Conservation (phyloP, 352 stramenopile species). For the Phytophthora tubulina region DNA sequence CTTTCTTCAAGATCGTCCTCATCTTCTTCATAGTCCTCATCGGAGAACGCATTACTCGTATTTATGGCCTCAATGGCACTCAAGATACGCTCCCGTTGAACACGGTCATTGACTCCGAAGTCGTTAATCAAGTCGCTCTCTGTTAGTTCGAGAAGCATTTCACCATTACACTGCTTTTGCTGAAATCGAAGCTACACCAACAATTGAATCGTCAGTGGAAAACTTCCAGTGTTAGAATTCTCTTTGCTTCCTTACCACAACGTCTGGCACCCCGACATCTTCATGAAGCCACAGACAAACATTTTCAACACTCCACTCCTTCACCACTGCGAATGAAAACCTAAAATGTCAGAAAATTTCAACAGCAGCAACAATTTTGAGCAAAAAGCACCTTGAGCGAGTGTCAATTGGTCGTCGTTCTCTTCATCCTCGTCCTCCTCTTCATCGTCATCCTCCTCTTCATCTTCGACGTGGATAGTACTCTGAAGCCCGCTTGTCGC, state of each 20-base stretch:
- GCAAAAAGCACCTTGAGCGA: constrained; percentile 58
- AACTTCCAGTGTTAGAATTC: background rate
- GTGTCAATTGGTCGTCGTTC: constrained; percentile 64
- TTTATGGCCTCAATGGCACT: constrained; percentile 84
- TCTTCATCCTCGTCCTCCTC: constrained; percentile 61
- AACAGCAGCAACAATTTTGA: background rate
- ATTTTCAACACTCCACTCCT: constrained; percentile 85
- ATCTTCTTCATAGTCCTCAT: constrained; percentile 68
- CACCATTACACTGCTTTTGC: constrained; percentile 69
- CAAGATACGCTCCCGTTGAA: constrained; percentile 76
- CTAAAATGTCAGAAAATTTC: constrained; percentile 5
- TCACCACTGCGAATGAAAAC: constrained; percentile 51
- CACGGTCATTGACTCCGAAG: constrained; percentile 72
- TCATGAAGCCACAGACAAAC: constrained; percentile 85
- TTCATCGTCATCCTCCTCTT: constrained; percentile 58
- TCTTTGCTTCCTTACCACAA: constrained; percentile 56
- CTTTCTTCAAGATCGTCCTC: constrained; percentile 44
- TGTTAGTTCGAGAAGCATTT: constrained; percentile 75
- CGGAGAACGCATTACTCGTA: constrained; percentile 70
- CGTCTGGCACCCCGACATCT: constrained; percentile 74
- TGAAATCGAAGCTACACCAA: constrained; percentile 65
- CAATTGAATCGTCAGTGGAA: constrained; percentile 5
- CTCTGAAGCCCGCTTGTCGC: constrained; percentile 4
- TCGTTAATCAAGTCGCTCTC: constrained; percentile 85
- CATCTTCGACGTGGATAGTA: constrained; percentile 38